Evolutionary conservation across 2,329 filamentous ascomycete genomes (phyloP), one percentile per base, ranked within the genome.

Genomic region (Talaromyces piceae): DNA sequence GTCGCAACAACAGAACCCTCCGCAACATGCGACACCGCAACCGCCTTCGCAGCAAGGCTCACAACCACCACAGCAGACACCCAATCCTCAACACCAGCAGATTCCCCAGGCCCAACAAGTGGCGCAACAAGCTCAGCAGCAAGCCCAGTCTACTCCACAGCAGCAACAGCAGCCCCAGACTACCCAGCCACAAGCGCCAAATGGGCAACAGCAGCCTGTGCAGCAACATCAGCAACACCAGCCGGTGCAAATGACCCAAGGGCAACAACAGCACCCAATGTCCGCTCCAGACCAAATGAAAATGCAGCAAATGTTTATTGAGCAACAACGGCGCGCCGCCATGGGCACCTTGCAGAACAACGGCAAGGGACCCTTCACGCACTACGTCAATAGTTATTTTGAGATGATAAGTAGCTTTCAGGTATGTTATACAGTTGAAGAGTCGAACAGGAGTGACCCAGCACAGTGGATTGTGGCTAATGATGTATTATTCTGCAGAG

Each of bases 351-450:
- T 52, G 9, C 13, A 49, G 41, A 28, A 39, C 22, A 47, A 45
- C 26, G 50, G 44, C 49, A 70, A 68, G 52, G 73, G 72, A 23
- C 63, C 70, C 18, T 73, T 74, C 20, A 75, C 81, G 9, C 57
- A 82, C 53, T 74, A 73, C 56, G 63, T 84, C 33, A 69, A 81
- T 56, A 71, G 72, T 43, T 82, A 82, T 57, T 76, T 77, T 8
- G 78, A 83, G 56, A 70, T 77, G 44, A 65, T 84, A 16, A 77
- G 77, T 53, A 69, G 64, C 43, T 81, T 76, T 59, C 85, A 63
- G 70, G 80, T 68, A 82, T 84, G 67, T 74, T 31, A 33, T 41
- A 47, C 16, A 45, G 23, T 48, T 20, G 54, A 5, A 13, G 22
- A 26, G 25, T 8, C 18, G 13, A 33, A 16, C 8, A 5, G n/a